Evolutionary conservation across 1,284 basidiomycete species (phyloP).

Genomic region (Marasmius fiardii): DNA sequence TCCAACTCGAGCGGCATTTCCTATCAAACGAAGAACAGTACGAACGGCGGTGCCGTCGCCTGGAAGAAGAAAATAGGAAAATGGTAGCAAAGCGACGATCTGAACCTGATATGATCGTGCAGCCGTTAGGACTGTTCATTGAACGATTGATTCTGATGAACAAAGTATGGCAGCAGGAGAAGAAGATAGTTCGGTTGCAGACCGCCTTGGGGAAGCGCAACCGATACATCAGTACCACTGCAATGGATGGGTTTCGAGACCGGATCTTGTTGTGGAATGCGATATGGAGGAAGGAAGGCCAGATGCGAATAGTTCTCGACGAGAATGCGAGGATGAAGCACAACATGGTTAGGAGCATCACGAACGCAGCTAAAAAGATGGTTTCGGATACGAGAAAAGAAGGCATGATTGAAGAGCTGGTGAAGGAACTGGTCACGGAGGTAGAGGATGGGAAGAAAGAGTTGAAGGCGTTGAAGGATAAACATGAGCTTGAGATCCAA

Average conservation of each 20-base stretch:
- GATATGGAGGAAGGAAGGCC: conserved; percentile 34
- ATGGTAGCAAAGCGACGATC: background rate
- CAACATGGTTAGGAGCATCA: conserved; percentile 30
- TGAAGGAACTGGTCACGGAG: conserved; percentile 35
- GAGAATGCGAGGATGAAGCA: conserved; percentile 32
- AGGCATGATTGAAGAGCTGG: conserved; percentile 37
- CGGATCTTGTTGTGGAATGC: conserved; percentile 32
- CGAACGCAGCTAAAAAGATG: conserved; percentile 38
- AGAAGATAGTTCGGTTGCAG: conserved; percentile 29
- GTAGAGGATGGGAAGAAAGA: conserved; percentile 29
- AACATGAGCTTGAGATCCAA: conserved; percentile 32
- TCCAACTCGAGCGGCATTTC: conserved; percentile 12
- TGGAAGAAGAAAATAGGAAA: conserved; percentile 6
- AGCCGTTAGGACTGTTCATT: conserved; percentile 35
- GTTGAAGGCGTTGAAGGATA: conserved; percentile 22
- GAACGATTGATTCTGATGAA: conserved; percentile 38
- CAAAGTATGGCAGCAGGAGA: conserved; percentile 37
- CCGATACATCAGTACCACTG: conserved; percentile 20
- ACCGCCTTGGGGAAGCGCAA: conserved; percentile 18
- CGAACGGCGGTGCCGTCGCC: conserved; percentile 6
- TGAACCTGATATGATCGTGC: background rate
- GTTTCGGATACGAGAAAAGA: conserved; percentile 39
- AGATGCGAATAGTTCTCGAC: conserved; percentile 25
- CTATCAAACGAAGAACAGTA: conserved; percentile 12
- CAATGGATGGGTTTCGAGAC: conserved; percentile 35